Evolutionary conservation across 176 grass and related monocot genomes (phyloP).

Genomic region (Guadua angustifolia): DNA sequence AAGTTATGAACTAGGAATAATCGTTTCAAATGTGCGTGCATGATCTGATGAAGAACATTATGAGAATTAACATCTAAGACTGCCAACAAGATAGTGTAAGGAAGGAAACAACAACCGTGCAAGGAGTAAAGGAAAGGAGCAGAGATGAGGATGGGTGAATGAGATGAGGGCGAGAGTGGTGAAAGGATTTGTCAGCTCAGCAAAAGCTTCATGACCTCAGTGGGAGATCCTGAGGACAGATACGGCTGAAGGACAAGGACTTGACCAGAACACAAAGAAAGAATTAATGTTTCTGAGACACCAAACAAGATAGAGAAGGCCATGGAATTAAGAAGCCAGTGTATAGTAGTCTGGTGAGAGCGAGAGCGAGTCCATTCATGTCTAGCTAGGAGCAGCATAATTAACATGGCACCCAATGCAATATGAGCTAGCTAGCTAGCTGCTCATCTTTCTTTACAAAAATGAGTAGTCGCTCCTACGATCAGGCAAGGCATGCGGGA

Average conservation of each 20-base stretch:
- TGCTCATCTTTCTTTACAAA: background rate
- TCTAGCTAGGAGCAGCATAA: background rate
- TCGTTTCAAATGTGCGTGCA: background rate
- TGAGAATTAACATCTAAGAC: background rate
- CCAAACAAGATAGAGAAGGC: background rate
- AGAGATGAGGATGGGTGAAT: background rate
- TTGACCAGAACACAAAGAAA: background rate
- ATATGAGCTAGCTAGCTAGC: background rate
- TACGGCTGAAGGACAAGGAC: background rate
- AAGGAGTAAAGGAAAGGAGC: background rate
- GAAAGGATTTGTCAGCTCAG: slow-evolving; percentile 2
- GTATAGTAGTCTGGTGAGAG: no score
- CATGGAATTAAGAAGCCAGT: background rate
- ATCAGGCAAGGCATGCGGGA: background rate
- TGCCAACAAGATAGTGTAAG: background rate
- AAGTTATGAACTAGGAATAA: background rate
- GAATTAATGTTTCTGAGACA: background rate
- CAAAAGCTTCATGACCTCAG: slow-evolving; percentile 30
- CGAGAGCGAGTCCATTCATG: background rate
- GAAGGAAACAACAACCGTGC: background rate
- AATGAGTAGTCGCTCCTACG: background rate
- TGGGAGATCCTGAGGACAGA: slow-evolving; percentile 38
- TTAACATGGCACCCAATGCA: no score
- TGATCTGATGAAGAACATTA: background rate
- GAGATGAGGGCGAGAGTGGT: background rate